Evolutionary conservation across 768 basidiomycete species (phyloP).

Genomic region (Mycena epipterygia): DNA sequence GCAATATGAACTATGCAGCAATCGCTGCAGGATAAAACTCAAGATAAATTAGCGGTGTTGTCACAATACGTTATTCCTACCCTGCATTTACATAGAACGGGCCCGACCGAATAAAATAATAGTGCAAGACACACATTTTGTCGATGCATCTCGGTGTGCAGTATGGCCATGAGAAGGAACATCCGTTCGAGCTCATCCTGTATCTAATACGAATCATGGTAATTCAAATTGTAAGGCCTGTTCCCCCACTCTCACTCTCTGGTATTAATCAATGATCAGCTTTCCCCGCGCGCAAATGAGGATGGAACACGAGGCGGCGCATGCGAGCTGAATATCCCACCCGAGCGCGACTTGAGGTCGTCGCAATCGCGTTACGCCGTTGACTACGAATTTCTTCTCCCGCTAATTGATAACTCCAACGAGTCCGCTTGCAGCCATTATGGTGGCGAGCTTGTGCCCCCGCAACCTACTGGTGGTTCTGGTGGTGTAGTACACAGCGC

Average conservation of each 20-base stretch:
- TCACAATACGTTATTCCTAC: too few species aligned
- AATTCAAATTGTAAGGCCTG: constrained; percentile 4
- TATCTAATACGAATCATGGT: background rate
- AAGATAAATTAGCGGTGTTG: too few species aligned
- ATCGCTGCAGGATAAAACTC: too few species aligned
- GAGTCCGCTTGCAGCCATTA: constrained; percentile 13
- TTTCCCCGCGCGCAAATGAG: background rate
- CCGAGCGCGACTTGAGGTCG: background rate
- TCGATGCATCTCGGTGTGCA: constrained; percentile 21
- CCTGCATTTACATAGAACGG: too few species aligned
- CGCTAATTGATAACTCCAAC: constrained; percentile 26
- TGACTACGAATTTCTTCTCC: constrained; percentile 13
- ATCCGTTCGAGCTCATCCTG: constrained; percentile 20
- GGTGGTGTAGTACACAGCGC: constrained; percentile 18
- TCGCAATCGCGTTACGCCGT: constrained; percentile 15
- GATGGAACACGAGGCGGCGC: background rate
- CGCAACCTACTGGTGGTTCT: constrained; percentile 3
- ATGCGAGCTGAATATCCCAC: constrained; percentile 12
- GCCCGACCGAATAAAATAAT: too few species aligned
- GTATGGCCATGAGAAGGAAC: constrained; percentile 24
- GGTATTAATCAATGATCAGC: background rate
- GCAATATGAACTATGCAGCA: too few species aligned
- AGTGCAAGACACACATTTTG: constrained; percentile 8
- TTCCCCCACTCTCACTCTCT: constrained; percentile 10
- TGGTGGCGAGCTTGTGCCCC: constrained; percentile 17